These are phyloP conservation scores for Xylariales sp. DNA, from an alignment of 2,329 filamentous ascomycete genomes.

Conservation along the genomic window DNA sequence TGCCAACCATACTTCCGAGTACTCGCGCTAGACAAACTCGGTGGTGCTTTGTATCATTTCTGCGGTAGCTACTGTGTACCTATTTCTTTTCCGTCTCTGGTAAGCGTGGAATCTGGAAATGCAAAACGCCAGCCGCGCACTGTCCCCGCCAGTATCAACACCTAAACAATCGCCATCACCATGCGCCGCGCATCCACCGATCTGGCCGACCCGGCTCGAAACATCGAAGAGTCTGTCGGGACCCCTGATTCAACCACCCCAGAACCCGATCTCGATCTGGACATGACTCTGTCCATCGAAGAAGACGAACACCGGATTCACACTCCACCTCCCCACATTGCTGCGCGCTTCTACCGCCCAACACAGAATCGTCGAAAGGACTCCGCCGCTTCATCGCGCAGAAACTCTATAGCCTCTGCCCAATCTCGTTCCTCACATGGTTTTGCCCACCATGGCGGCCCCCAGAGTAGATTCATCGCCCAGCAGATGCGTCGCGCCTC, in stretches of 20 bases:
- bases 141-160: constrained; percentile 34
- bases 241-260: constrained; percentile 46
- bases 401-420: constrained; percentile 81
- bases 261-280: constrained; percentile 49
- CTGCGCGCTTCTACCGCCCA: constrained; percentile 79
- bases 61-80: constrained; percentile 1
- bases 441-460: constrained; percentile 63
- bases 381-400: constrained; percentile 81
- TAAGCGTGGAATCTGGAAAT: constrained; percentile 39
- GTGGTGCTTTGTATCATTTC: constrained; percentile 29
- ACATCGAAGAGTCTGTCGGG: constrained; percentile 52
- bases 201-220: constrained; percentile 56
- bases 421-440: constrained; percentile 77
- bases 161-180: constrained; percentile 40
- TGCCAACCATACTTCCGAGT: constrained; percentile 17
- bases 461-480: constrained; percentile 80
- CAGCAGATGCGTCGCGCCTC: constrained; percentile 83
- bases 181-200: constrained; percentile 59
- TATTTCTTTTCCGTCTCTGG: constrained; percentile 32
- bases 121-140: constrained; percentile 36
- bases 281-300: constrained; percentile 49
- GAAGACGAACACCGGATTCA: constrained; percentile 56
- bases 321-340: constrained; percentile 79
- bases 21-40: constrained; percentile 6
- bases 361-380: constrained; percentile 76